A percentile compares a stretch with the other conserved stretches of the same genome.
These are phyloP conservation scores for Ceratobasidium theobromae DNA, from an alignment of 1,284 basidiomycete genomes.

Conservation along the genomic window DNA sequence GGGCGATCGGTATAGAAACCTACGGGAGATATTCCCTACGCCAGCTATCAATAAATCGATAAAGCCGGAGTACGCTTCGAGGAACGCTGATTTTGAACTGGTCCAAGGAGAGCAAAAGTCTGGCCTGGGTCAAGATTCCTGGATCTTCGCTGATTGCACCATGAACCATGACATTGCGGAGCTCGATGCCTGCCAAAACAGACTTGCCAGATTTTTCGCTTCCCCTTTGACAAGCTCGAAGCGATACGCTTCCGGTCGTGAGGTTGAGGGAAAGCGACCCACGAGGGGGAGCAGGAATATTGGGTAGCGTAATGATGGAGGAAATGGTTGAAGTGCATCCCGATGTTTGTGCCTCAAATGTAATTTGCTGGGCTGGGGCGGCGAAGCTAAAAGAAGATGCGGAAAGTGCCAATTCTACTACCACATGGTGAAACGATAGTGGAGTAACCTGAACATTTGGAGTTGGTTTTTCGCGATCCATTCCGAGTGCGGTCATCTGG, in stretches of 20 bases:
- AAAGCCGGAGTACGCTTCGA: slow-evolving; percentile 73
- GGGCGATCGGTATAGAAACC: slow-evolving; percentile 25
- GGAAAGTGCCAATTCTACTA: slow-evolving; percentile 20
- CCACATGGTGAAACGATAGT: slow-evolving; percentile 7
- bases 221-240: slow-evolving; percentile 12
- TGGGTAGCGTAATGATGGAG: not conserved
- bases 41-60: slow-evolving; percentile 78
- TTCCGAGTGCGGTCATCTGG: not conserved
- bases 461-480: not conserved
- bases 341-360: slow-evolving; percentile 28
- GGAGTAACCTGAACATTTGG: not conserved
- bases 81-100: slow-evolving; percentile 51
- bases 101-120: slow-evolving; percentile 9
- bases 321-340: slow-evolving; percentile 2
- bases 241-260: not conserved
- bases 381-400: slow-evolving; percentile 7
- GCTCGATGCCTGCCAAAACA: slow-evolving; percentile 12
- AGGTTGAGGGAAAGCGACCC: slow-evolving; percentile 10
- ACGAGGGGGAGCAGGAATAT: not conserved
- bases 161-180: slow-evolving; percentile 12
- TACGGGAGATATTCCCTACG: slow-evolving; percentile 67
- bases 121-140: not conserved
- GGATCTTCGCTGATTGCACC: slow-evolving; percentile 11
- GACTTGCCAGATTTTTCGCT: slow-evolving; percentile 5
- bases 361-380: slow-evolving; percentile 33